Percentiles rank a stretch among this genome's conserved stretches.
Conservation (phyloP, 2,329 filamentous ascomycete genomes). For the Penicillium polonicum region DNA sequence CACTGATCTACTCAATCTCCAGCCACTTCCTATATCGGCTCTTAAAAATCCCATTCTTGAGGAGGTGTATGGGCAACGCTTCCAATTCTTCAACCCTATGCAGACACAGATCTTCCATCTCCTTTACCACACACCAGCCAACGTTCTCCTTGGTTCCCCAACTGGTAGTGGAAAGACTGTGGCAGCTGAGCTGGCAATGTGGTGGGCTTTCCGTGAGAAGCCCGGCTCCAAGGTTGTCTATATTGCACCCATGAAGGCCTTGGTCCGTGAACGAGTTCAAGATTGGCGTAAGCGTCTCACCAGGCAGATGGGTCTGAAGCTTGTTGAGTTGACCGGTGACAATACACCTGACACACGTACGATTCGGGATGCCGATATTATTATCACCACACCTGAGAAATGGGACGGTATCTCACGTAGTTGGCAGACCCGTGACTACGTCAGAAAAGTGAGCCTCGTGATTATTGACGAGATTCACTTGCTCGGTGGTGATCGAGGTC, state of each 20-base stretch:
- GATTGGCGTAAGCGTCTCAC: slow-evolving; percentile 88
- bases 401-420: slow-evolving; percentile 99
- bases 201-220: slow-evolving; percentile 96
- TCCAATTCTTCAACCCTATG: slow-evolving; percentile 99
- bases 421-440: slow-evolving; percentile 97
- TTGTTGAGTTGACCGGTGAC: slow-evolving; percentile 95
- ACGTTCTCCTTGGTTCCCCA: slow-evolving; percentile 90
- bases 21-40: slow-evolving; percentile 82
- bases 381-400: slow-evolving; percentile 98
- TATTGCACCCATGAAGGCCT: slow-evolving; percentile 98
- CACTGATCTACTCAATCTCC: slow-evolving; percentile 86
- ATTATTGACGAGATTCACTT: slow-evolving; percentile 99
- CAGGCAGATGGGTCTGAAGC: slow-evolving; percentile 76
- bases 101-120: slow-evolving; percentile 98
- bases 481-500: slow-evolving; percentile 91
- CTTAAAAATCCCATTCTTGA: slow-evolving; percentile 85
- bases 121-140: slow-evolving; percentile 86
- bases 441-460: slow-evolving; percentile 88
- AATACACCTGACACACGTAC: slow-evolving; percentile 96
- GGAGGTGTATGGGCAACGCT: slow-evolving; percentile 82
- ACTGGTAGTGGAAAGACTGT: slow-evolving; percentile 98
- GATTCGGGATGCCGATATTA: slow-evolving; percentile 93
- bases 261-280: slow-evolving; percentile 92
- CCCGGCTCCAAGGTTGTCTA: slow-evolving; percentile 98
- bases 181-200: slow-evolving; percentile 95